Base-by-base conservation (phyloP, 352 stramenopile species). In the Pythium brachiatum region DNA sequence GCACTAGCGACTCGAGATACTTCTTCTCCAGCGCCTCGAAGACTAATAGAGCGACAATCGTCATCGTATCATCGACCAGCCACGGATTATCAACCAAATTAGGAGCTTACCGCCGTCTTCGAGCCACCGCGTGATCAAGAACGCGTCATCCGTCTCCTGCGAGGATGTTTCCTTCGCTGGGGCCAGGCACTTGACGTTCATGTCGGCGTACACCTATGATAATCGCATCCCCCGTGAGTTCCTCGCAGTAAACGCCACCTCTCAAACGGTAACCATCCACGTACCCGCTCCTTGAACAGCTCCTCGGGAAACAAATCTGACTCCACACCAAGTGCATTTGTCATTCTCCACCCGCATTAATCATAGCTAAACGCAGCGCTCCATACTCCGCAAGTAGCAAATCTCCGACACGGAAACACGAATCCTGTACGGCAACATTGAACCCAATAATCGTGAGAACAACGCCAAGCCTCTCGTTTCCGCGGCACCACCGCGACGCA, bases 391-490 rank as follows among this genome's bases (percentile, higher is more conserved):
- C 59, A 81, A 47, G 43, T 81, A 78, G 68, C 73, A 81, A 26
- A 81, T 78, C 41, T 81, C 70, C 2, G 70, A 81, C 5, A 81
- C 52, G 2, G 73, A 81, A 7, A 81, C 73, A 20, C 73, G 73
- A 32, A 81, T 81, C 69, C 69, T 76, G 47, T 43, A 20, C 34
- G 34, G 34, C 34, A 41, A 41, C 20, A 26, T 13, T 16, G 3
- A 27, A 34, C 29, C 29, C n/a, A 46, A 39, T 11, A 15, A 23
- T 16, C 21, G 8, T 16, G n/a, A 51, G 5, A 41, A 44, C 4
- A 23, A 36, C 18, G 18, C 53, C n/a, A 36, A 2, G 12, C 18
- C 31, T 16, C 38, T 47, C 2, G 3, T 12, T 11, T 44, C 29
- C 29, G n/a, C 27, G 13, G 7, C 43, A 15, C 3, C 23, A 32